Conservation (phyloP, 2,329 filamentous ascomycete genomes). For the Fusarium mundagurra region DNA sequence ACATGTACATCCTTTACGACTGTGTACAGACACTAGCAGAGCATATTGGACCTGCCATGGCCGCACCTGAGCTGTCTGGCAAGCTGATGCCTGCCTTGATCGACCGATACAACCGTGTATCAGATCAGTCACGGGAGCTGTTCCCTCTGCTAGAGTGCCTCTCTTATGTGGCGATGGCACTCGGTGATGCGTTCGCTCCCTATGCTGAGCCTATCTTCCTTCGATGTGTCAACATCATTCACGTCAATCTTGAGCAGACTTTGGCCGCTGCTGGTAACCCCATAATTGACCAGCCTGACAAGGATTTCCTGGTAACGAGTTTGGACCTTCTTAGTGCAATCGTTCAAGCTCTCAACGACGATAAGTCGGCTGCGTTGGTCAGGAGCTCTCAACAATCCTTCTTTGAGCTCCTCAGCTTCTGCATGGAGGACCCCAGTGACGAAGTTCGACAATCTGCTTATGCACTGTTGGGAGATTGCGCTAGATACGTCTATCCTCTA, state of each 20-base stretch:
- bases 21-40: constrained; percentile 97
- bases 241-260: constrained; percentile 86
- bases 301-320: constrained; percentile 96
- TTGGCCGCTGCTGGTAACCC: constrained; percentile 75
- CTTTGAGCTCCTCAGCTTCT: constrained; percentile 90
- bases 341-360: constrained; percentile 83
- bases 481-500: constrained; percentile 88
- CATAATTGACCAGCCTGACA: constrained; percentile 82
- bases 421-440: constrained; percentile 90
- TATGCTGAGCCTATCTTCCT: constrained; percentile 89
- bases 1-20: constrained; percentile 99
- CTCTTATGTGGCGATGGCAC: constrained; percentile 89
- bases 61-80: constrained; percentile 81
- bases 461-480: constrained; percentile 91
- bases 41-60: constrained; percentile 83
- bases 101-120: constrained; percentile 84
- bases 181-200: constrained; percentile 82
- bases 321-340: constrained; percentile 93
- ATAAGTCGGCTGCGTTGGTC: constrained; percentile 81
- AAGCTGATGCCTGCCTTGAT: constrained; percentile 94
- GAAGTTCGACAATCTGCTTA: constrained; percentile 97
- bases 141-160: constrained; percentile 97
- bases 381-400: constrained; percentile 80
- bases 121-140: constrained; percentile 89
- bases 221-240: constrained; percentile 90